Evolutionary conservation across 139 green algal genomes (phyloP).

Genomic region (Chlorella sp.): DNA sequence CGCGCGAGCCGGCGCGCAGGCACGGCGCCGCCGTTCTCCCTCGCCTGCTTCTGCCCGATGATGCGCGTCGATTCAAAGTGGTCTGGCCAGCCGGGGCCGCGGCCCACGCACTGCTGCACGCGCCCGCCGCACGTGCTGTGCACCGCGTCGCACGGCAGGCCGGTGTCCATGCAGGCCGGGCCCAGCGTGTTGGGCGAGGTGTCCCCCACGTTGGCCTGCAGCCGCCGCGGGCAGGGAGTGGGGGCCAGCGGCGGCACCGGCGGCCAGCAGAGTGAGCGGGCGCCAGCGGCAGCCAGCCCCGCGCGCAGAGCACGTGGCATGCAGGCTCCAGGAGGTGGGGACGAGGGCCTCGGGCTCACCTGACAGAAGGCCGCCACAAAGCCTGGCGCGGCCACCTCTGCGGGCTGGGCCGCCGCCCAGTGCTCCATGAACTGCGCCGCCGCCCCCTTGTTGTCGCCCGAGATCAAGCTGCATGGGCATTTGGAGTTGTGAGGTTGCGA

Average conservation of each 20-base stretch:
- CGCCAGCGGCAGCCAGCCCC: too few species aligned
- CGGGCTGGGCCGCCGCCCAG: constrained; percentile 15
- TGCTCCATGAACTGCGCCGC: constrained; percentile 74
- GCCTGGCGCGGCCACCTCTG: not conserved
- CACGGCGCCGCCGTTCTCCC: too few species aligned
- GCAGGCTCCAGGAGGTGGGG: too few species aligned
- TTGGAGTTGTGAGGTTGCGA: too few species aligned
- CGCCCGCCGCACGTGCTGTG: constrained; percentile 74
- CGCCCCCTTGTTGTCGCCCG: constrained; percentile 86
- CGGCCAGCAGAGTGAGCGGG: not conserved
- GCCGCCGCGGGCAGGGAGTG: not conserved
- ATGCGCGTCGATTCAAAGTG: constrained; percentile 65
- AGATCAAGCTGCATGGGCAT: too few species aligned
- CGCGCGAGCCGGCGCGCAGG: too few species aligned
- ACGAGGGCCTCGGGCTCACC: not conserved
- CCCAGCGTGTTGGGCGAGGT: constrained; percentile 77
- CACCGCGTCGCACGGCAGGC: constrained; percentile 67
- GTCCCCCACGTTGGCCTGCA: constrained; percentile 78
- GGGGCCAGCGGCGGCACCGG: too few species aligned
- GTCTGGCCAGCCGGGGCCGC: constrained; percentile 70
- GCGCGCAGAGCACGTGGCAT: too few species aligned
- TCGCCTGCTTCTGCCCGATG: constrained; percentile 66
- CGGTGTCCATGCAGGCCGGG: constrained; percentile 80
- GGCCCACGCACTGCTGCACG: constrained; percentile 74
- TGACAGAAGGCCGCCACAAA: constrained; percentile 79